Evolutionary conservation across 495 filamentous ascomycete genomes (phyloP), one percentile per base, ranked within the genome.

Genomic region (Podospora sp.): DNA sequence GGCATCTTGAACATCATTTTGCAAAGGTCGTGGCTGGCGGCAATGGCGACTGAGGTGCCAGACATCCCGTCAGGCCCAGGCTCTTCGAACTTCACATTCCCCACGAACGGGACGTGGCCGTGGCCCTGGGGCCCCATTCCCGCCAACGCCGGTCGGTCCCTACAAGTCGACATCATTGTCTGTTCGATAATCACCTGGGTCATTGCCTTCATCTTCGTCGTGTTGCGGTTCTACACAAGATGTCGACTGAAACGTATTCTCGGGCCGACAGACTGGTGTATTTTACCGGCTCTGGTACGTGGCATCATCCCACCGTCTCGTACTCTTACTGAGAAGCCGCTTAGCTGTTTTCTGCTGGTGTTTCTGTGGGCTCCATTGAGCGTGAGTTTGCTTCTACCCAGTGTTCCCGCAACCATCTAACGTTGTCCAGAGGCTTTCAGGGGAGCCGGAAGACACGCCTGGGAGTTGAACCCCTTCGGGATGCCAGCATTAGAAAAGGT

Each of bases 201-300:
- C 25, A 72, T 76, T 26, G 64, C 63, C 51, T 11, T 70, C 14
- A 35, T 52, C 1, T 77, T 76, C 57, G 75, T 77, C 1, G 62
- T 27, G 4, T 33, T 74, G 16, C 72, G 75, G 21, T 77, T 77
- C 40, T 76, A 77, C 69, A 76, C 73, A 12, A 67, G 74, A n/a
- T 66, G 66, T 12, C 20, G 55, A 18, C 49, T 75, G 20, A 76
- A 73, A 16, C 58, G 64, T 57, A 69, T 73, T 12, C 62, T 76
- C 18, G 67, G 71, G 12, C 65, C 67, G 18, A 65, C 74, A 0
- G 74, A 76, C 25, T 75, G 72, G 74, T 70, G 53, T 33, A 71
- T 76, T 24, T 16, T 76, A 22, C 74, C 69, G 18, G 71, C 74
- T 16, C 66, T 76, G 3, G 72, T 76, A 70, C 29, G 63, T 57